A percentile compares a stretch with the other conserved stretches of the same genome.
phyloP scores from a whole-genome alignment of 805 yeast genomes.

The Vanderwaltozyma yarrowii region DNA sequence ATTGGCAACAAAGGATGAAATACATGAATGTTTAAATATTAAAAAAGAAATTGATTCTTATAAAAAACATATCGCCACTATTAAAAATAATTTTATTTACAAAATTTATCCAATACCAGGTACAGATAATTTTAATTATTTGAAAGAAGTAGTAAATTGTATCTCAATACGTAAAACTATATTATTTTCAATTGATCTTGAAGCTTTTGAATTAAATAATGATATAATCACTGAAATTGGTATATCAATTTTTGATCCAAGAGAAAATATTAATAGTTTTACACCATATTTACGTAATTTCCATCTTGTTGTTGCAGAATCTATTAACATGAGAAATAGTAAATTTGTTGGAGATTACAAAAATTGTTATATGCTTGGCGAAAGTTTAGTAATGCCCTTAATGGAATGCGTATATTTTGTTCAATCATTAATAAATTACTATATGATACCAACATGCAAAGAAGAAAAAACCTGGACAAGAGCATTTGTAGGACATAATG shows the following conservation, averaged over 20 bases:
- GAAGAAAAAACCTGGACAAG: conserved; percentile 20
- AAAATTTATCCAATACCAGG: background rate
- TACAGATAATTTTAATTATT: background rate
- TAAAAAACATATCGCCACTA: background rate
- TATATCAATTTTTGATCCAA: conserved; percentile 44
- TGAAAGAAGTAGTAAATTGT: background rate
- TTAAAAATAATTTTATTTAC: background rate
- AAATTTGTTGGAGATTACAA: conserved; percentile 44
- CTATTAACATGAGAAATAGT: conserved; percentile 35
- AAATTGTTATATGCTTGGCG: conserved; percentile 39
- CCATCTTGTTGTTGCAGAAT: conserved; percentile 38
- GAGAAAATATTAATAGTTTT: conserved; percentile 30
- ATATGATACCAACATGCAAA: conserved; percentile 26
- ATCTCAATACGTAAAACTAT: conserved; percentile 10
- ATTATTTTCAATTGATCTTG: conserved; percentile 42
- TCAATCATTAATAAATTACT: conserved; percentile 35
- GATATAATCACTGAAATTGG: conserved; percentile 45
- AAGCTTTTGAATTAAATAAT: conserved; percentile 41
- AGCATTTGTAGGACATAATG: conserved; percentile 49
- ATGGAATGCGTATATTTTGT: conserved; percentile 30
- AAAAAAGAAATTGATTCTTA: background rate
- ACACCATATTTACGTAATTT: conserved; percentile 33
- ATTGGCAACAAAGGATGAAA: too few relatives aligned
- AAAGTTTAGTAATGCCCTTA: conserved; percentile 32
- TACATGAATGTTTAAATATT: too few relatives aligned